Conservation (phyloP, 495 filamentous ascomycete genomes). For the Cercophora scortea region DNA sequence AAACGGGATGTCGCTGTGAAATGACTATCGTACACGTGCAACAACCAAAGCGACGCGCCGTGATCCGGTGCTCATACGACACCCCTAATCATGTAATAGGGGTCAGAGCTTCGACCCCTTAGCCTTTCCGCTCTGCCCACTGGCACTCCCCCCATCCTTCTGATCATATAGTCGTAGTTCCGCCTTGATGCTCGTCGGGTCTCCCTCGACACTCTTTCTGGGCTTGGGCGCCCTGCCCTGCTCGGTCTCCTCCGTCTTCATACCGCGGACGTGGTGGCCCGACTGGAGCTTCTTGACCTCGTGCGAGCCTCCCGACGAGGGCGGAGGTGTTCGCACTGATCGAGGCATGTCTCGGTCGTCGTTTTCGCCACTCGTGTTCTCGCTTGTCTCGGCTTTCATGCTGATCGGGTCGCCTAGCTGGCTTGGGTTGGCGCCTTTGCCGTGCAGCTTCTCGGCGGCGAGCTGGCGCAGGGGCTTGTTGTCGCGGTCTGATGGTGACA, state of each 20-base stretch:
- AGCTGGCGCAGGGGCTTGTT: slow-evolving; percentile 18
- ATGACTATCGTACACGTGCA: too few species aligned
- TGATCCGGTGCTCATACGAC: too few species aligned
- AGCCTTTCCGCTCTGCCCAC: too few species aligned
- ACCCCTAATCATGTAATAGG: too few species aligned
- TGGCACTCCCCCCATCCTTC: too few species aligned
- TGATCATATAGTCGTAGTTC: too few species aligned
- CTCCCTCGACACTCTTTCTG: too few species aligned
- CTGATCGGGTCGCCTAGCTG: slow-evolving; percentile 34
- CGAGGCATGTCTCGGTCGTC: neutral
- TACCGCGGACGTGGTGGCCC: slow-evolving; percentile 8
- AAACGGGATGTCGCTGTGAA: too few species aligned
- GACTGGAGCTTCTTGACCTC: slow-evolving; percentile 10
- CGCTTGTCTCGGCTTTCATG: slow-evolving; percentile 33
- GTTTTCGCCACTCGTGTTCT: neutral
- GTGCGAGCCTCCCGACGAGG: slow-evolving; percentile 7
- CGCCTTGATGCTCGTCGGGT: too few species aligned
- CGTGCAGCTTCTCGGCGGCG: slow-evolving; percentile 28
- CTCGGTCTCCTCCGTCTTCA: slow-evolving; percentile 9
- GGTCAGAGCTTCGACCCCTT: too few species aligned
- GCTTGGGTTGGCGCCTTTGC: slow-evolving; percentile 29
- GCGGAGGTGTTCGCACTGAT: neutral
- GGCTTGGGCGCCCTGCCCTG: neutral
- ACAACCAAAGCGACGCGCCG: too few species aligned
- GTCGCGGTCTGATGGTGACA: neutral